phyloP scores from a whole-genome alignment of 805 yeast species.

The Nakazawaea pomicola region DNA sequence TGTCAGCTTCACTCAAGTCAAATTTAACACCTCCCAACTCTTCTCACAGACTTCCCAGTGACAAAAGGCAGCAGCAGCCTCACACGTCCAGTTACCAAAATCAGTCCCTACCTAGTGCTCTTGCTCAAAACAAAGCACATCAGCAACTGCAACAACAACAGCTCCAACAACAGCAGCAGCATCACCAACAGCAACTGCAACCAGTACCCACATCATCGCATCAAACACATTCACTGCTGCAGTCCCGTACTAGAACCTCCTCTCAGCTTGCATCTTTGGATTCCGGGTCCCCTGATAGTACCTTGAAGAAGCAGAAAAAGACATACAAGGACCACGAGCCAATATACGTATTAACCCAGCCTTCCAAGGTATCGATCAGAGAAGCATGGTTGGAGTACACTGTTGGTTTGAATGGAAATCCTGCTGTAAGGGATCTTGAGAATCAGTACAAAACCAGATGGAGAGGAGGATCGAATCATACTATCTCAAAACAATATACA shows the following conservation, averaged over 20 bases:
- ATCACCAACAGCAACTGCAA: slow-evolving; percentile 8
- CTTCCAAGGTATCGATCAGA: slow-evolving; percentile 14
- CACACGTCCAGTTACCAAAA: not conserved
- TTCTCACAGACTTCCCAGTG: slow-evolving; percentile 6
- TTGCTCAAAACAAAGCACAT: not conserved
- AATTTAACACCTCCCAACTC: slow-evolving; percentile 15
- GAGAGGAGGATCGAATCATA: slow-evolving; percentile 30
- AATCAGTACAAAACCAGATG: slow-evolving; percentile 35
- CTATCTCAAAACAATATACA: slow-evolving; percentile 23
- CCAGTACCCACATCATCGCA: slow-evolving; percentile 9
- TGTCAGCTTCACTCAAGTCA: slow-evolving; percentile 17
- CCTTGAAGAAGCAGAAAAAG: slow-evolving; percentile 17
- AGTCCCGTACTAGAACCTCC: slow-evolving; percentile 9
- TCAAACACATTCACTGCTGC: slow-evolving; percentile 1
- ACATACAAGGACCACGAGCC: slow-evolving; percentile 14
- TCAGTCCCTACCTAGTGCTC: slow-evolving; percentile 14
- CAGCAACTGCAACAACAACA: slow-evolving; percentile 14
- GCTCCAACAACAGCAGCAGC: slow-evolving; percentile 15
- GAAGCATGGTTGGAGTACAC: slow-evolving; percentile 27
- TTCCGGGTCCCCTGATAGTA: slow-evolving; percentile 17
- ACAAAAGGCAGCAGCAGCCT: slow-evolving; percentile 11
- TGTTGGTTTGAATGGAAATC: slow-evolving; percentile 34
- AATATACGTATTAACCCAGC: slow-evolving; percentile 15
- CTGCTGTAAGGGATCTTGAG: slow-evolving; percentile 35
- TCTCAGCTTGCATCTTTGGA: slow-evolving; percentile 8